Evolutionary conservation across 2,329 filamentous ascomycete species (phyloP).

Genomic region (Aspergillus sp.): DNA sequence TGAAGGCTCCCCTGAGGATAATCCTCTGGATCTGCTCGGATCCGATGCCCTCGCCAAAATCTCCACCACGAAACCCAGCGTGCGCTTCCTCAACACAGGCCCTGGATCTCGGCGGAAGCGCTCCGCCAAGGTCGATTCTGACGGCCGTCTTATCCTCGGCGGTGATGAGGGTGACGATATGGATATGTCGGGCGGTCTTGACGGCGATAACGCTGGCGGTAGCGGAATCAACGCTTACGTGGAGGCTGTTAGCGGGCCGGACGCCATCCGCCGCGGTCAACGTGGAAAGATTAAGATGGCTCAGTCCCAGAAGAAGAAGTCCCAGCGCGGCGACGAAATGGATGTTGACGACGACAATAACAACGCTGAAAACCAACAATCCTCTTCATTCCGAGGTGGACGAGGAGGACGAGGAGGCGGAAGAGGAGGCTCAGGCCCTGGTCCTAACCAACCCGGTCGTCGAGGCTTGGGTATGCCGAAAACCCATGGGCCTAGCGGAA

Average conservation of each 20-base stretch:
- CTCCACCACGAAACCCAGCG: slow-evolving; percentile 77
- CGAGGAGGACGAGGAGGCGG: not conserved
- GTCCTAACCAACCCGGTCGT: slow-evolving; percentile 15
- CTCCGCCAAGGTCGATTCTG: slow-evolving; percentile 43
- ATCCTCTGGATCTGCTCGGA: slow-evolving; percentile 90
- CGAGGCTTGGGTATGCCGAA: slow-evolving; percentile 31
- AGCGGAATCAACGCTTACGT: slow-evolving; percentile 60
- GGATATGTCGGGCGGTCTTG: slow-evolving; percentile 50
- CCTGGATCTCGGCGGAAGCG: slow-evolving; percentile 40
- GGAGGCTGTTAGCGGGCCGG: slow-evolving; percentile 59
- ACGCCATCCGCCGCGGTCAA: slow-evolving; percentile 58
- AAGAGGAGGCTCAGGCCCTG: not conserved
- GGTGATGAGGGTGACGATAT: slow-evolving; percentile 34
- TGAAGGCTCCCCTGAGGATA: slow-evolving; percentile 76
- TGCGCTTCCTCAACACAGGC: slow-evolving; percentile 44
- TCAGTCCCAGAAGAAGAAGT: slow-evolving; percentile 38
- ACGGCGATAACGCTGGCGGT: slow-evolving; percentile 24
- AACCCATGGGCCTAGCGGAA: slow-evolving; percentile 24
- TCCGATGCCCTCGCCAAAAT: slow-evolving; percentile 88
- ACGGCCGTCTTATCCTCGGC: slow-evolving; percentile 47
- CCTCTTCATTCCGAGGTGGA: slow-evolving; percentile 6
- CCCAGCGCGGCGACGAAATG: slow-evolving; percentile 42
- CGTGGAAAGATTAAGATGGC: slow-evolving; percentile 62
- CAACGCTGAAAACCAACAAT: slow-evolving; percentile 1
- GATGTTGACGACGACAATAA: slow-evolving; percentile 38